Evolutionary conservation across 1,284 basidiomycete genomes (phyloP).

Genomic region (Coniophora puteana): DNA sequence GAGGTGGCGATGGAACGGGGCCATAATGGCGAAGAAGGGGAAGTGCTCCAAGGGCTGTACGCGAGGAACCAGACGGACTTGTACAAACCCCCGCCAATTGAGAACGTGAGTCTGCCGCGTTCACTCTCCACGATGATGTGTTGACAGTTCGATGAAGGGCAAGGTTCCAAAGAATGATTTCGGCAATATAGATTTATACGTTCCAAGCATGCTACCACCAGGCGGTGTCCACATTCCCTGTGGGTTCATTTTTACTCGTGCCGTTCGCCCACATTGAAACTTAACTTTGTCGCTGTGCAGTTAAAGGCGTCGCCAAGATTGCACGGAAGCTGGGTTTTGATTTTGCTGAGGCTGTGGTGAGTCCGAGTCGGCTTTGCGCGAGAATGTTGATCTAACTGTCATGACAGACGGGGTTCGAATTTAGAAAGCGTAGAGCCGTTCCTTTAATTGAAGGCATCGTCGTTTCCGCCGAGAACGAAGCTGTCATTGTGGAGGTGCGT

Average conservation of each 20-base stretch:
- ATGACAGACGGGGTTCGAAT: slow-evolving; percentile 87
- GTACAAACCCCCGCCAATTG: slow-evolving; percentile 76
- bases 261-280: slow-evolving; percentile 5
- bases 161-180: slow-evolving; percentile 93
- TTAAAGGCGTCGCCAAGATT: slow-evolving; percentile 86
- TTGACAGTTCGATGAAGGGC: slow-evolving; percentile 51
- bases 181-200: slow-evolving; percentile 96
- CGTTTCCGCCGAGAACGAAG: slow-evolving; percentile 79
- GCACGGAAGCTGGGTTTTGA: slow-evolving; percentile 86
- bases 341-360: slow-evolving; percentile 90
- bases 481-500: slow-evolving; percentile 72
- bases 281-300: slow-evolving; percentile 36
- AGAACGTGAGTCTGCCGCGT: slow-evolving; percentile 56
- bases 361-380: slow-evolving; percentile 27
- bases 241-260: slow-evolving; percentile 39
- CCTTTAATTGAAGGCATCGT: slow-evolving; percentile 89
- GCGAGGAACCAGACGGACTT: slow-evolving; percentile 83
- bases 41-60: slow-evolving; percentile 86
- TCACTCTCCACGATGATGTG: slow-evolving; percentile 3
- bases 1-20: slow-evolving; percentile 60
- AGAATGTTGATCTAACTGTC: slow-evolving; percentile 11
- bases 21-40: slow-evolving; percentile 41
- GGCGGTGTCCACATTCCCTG: slow-evolving; percentile 89
- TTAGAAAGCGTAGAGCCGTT: slow-evolving; percentile 84
- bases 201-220: slow-evolving; percentile 89